Evolutionary conservation across 768 basidiomycete genomes (phyloP), one percentile per base, ranked within the genome.

Genomic region (Filobasidium floriforme): DNA sequence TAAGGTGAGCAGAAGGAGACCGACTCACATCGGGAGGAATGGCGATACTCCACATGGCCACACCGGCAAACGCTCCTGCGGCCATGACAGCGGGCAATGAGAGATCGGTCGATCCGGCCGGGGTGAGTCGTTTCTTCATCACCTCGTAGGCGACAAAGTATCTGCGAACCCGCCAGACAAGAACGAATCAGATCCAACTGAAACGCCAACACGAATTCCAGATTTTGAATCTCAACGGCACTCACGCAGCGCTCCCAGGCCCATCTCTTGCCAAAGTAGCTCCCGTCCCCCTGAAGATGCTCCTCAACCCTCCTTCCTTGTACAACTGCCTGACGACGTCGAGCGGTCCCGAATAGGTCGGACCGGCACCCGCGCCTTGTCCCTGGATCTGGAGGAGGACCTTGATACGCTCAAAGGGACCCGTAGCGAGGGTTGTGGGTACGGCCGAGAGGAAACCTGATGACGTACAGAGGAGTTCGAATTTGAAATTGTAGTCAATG

Each of bases 111-210:
- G 89, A 82, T 40, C 89, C 89, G 46, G 83, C 84, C 7, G 92
- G 90, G 14, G 88, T 91, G 68, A 99, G 80, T 1, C 84, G 80
- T 75, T 88, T 89, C 80, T 99, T 99, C 46, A 89, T 87, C 40
- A 92, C 84, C 80, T 99, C 96, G 76, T 99, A 99, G 12, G 92
- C 88, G 19, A 92, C 93, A 75, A 99, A 99, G 81, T 98, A 97
- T 59, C 91, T 94, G 60, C 41, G 6, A 14, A n/a, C 9, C 10
- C 22, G 46, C 3, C 12, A 37, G n/a, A n/a, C n/a, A 22, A 46
- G 22, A 14, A 26, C 2, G 19, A 37, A 44, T 4, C 12, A 29
- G 26, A 4, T 57, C n/a, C 10, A 18, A 12, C 26, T 26, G 12
- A 10, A 11, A 11, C 22, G 11, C 4, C n/a, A 60, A 15, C 19